Evolutionary conservation across 2,329 filamentous ascomycete species (phyloP), one percentile per base, ranked within the genome.

Genomic region (Amauroascus niger): DNA sequence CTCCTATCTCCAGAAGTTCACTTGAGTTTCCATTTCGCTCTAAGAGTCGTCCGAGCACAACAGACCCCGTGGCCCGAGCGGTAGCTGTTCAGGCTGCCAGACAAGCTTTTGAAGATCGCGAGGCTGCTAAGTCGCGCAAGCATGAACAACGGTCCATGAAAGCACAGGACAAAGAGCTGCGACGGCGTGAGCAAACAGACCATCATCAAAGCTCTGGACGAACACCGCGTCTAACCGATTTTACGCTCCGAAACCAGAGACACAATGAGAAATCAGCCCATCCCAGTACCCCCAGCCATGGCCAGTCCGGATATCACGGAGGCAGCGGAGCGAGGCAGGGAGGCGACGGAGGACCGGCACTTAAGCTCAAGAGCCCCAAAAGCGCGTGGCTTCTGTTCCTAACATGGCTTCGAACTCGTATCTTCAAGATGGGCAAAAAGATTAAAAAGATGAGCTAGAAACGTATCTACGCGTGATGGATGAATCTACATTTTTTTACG

Each of bases 71-170:
- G 28, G 74, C 75, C 4, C 74, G 78, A 37, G 78, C 78, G 40
- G 78, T 79, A 16, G 74, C 74, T 3, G 78, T 82, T 8, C 74
- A 76, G 52, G 77, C 76, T 43, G 75, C 77, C 4, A 74, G 80
- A 6, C 70, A 75, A 49, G 79, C 79, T 30, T 82, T 81, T 62
- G 72, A 78, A 55, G 77, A 81, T 58, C 79, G 79, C 59, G 78
- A 82, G 65, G 77, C 75, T 3, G 76, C 74, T 33, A 82, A 81
- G 60, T 74, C 74, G 52, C 73, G 70, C 48, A 79, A 78, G 59
- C 67, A 74, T 44, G 76, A 80, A 61, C 72, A 76, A 60, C 77
- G 79, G 52, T 74, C 71, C 45, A 62, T 70, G 54, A 78, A 68
- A 69, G 68, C 71, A 55, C 77, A 69, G 63, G 72, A 62, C 65